Base-by-base conservation (phyloP, 2,329 filamentous ascomycete genomes). In the Fusarium pseudograminearum region DNA sequence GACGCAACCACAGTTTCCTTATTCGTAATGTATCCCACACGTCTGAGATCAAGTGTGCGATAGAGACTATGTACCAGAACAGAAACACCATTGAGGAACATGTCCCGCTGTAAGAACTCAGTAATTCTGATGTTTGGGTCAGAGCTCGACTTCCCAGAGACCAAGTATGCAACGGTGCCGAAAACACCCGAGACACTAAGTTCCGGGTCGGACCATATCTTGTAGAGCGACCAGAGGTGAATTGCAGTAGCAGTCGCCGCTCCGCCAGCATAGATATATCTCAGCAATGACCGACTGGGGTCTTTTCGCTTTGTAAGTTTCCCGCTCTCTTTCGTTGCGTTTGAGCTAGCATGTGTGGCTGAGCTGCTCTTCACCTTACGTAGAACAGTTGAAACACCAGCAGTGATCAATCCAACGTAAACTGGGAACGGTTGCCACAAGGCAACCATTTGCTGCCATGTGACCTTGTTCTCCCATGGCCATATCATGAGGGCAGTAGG, bases 401-500 rank as follows among this genome's bases (percentile, higher is more conserved):
- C 6, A 7, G 45, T 52, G 9, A 42, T n/a, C 1, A 52, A 14
- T 0, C 45, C 10, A 4, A 59, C 34, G 8, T 36, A 47, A 6
- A 42, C 16, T 0, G 61, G 61, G 15, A 52, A 65, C 2, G 60
- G 61, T 1, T 65, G 61, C 61, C 61, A 65, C 1, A 65, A 1
- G 0, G 45, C 52, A 6, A 30, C 16, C 0, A 47, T 10, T 4
- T 4, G 18, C 18, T 65, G 61, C 40, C 38, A 31, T 12, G 33
- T 41, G 4, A 5, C 11, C 4, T 46, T 59, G 12, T 47, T 38
- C 24, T 38, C 22, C 6, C 58, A 53, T 0, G 60, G 60, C 52
- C 46, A 65, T 2, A 45, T 14, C 52, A 65, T 65, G 2, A 58
- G 18, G 0, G 24, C 12, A 2, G 51, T 59, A 4, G 61, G 60